These are phyloP conservation scores for Debaryomyces subglobosus DNA, from an alignment of 1,139 yeast genomes.

Conservation along the genomic window DNA sequence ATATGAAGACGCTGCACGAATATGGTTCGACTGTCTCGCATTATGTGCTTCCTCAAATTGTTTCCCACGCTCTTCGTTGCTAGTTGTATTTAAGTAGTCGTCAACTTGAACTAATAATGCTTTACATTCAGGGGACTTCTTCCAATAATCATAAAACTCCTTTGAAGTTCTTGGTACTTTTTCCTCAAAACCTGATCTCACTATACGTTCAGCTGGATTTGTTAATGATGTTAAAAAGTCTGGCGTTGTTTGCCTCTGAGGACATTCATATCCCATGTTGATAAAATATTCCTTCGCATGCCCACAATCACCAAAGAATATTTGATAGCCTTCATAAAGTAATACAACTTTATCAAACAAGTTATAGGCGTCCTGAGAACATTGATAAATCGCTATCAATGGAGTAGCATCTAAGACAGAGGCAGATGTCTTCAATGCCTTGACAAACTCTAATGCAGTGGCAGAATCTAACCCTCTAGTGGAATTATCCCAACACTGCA, in stretches of 20 bases:
- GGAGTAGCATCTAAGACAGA: conserved; percentile 39
- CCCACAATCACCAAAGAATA: conserved; percentile 39
- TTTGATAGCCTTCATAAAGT: conserved; percentile 47
- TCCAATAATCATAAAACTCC: conserved; percentile 32
- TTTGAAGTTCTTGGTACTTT: conserved; percentile 30
- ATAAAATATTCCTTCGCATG: conserved; percentile 41
- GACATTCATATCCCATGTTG: conserved; percentile 52
- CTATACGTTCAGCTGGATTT: conserved; percentile 67
- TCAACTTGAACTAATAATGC: conserved; percentile 23
- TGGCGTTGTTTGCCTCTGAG: conserved; percentile 65
- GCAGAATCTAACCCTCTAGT: conserved; percentile 55
- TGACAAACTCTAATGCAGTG: conserved; percentile 49
- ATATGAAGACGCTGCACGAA: conserved; percentile 31
- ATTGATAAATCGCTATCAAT: conserved; percentile 49
- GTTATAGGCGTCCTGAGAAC: conserved; percentile 49
- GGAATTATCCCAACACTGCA: conserved; percentile 54
- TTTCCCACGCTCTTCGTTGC: conserved; percentile 13
- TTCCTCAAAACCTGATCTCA: conserved; percentile 50
- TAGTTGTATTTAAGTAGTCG: conserved; percentile 14
- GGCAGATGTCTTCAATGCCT: conserved; percentile 44
- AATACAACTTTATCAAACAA: conserved; percentile 48
- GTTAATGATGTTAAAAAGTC: conserved; percentile 53
- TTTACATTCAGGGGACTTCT: conserved; percentile 22
- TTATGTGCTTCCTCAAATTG: conserved; percentile 25
- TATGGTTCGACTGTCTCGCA: conserved; percentile 33